A percentile compares a stretch with the other conserved stretches of the same genome.
These are phyloP conservation scores for Hypoxylon intermedium DNA, from an alignment of 495 filamentous ascomycete species.

Conservation along the genomic window DNA sequence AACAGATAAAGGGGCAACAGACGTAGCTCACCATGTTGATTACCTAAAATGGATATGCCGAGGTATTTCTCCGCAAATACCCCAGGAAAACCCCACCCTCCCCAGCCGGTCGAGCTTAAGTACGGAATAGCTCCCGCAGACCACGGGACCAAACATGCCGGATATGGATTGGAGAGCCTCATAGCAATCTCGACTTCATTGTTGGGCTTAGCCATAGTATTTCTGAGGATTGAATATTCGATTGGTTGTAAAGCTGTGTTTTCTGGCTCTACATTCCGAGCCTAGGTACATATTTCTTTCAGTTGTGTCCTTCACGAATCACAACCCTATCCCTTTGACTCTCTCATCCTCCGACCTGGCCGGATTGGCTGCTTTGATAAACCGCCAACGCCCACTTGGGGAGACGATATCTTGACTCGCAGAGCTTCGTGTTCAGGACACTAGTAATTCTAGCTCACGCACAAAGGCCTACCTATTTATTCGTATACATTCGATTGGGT, in stretches of 20 bases:
- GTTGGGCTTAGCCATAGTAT: neutral
- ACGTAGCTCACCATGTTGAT: neutral
- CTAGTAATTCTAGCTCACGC: neutral
- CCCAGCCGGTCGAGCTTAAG: neutral
- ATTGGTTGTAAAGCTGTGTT: too few relatives aligned
- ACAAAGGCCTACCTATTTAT: neutral
- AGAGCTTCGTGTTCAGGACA: too few relatives aligned
- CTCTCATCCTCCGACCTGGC: slow-evolving; percentile 1
- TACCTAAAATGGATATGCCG: slow-evolving; percentile 30
- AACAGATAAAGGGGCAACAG: too few relatives aligned
- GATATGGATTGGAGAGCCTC: neutral
- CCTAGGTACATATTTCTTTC: too few relatives aligned
- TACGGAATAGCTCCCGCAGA: slow-evolving; percentile 19
- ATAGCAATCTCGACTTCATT: neutral
- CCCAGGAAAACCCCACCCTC: slow-evolving; percentile 27
- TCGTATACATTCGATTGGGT: neutral
- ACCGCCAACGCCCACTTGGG: too few relatives aligned
- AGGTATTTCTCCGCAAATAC: slow-evolving; percentile 22
- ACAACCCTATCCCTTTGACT: too few relatives aligned
- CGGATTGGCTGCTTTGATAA: neutral
- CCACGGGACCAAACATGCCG: neutral
- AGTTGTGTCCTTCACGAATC: too few relatives aligned
- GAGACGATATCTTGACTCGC: too few relatives aligned
- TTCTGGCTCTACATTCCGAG: too few relatives aligned
- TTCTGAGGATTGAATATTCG: too few relatives aligned